Evolutionary conservation across 2,329 filamentous ascomycete species (phyloP), one percentile per base, ranked within the genome.

Genomic region (Scolecobasidium constrictum): DNA sequence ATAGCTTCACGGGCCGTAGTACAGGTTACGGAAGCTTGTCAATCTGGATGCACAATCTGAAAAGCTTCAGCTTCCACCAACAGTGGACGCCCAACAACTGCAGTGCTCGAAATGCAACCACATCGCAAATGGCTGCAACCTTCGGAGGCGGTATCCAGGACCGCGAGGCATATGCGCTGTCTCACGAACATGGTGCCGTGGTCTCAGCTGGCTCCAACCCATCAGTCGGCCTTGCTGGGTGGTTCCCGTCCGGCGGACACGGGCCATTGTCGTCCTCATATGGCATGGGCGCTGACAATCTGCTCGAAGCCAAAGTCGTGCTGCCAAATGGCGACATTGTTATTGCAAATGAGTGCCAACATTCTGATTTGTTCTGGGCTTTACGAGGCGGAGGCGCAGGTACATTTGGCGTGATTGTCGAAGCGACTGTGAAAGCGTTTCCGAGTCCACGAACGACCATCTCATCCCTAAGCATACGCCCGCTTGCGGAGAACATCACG

Each of bases 241-340:
- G 52, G 1, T 51, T 53, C 19, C 56, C 54, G 40, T 61, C 62
- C 3, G 66, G 62, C 40, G 66, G 66, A 4, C 62, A 68, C 43
- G 64, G 63, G 3, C 61, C 63, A 0, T 45, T 68, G 17, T 51
- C 56, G 4, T 50, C 51, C 7, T 55, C 0, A 56, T 72, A 56
- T 65, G 70, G 17, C 1, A 49, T 65, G 3, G 62, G 61, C 2
- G 56, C 53, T 13, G 62, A 65, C 40, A 58, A 64, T 46, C 57
- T 64, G 12, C 59, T 71, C 22, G 63, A 67, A 44, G 57, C 57
- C 4, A 52, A 63, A 22, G 61, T 68, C 3, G 57, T 69, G 31
- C 53, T 63, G 0, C 58, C 64, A 1, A 47, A 59, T 18, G 66
- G 65, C 5, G 40, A 46, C 0, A 42, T 61, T 15, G 53, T 66